Percentiles rank a stretch among this genome's conserved stretches.
Conservation (phyloP, 345 rosid genomes). For the Dovyalis caffra region DNA sequence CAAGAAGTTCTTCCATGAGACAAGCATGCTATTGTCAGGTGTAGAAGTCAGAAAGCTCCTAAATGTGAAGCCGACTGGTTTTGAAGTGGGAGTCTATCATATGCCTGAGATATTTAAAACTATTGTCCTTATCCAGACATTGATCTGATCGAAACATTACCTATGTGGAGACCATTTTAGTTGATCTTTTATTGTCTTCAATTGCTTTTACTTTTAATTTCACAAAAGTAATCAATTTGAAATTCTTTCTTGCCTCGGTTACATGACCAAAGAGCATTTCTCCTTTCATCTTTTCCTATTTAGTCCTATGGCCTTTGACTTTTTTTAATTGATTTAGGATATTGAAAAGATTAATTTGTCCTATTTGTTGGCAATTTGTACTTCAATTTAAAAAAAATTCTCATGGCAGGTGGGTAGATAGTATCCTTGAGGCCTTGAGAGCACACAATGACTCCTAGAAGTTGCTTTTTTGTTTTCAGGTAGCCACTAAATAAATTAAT, state of each 20-base stretch:
- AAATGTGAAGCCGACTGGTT: background rate
- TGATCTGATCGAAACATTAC: background rate
- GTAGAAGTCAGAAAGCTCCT: background rate
- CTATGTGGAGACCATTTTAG: background rate
- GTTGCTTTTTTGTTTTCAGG: background rate
- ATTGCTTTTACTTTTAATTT: background rate
- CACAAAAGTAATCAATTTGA: background rate
- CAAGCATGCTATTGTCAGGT: background rate
- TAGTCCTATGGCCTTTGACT: background rate
- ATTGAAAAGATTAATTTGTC: background rate
- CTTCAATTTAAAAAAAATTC: background rate
- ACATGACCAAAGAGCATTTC: background rate
- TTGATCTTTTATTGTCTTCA: background rate
- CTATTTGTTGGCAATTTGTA: background rate
- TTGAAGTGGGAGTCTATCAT: background rate
- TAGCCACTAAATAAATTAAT: background rate
- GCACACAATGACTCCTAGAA: slow-evolving; percentile 11
- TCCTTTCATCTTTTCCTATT: background rate
- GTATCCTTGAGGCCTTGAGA: slow-evolving; percentile 71
- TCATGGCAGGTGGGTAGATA: slow-evolving; percentile 71
- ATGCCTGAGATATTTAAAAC: background rate
- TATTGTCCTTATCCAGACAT: background rate
- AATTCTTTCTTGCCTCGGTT: background rate
- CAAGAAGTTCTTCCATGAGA: background rate
- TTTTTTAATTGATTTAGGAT: background rate